These are phyloP conservation scores for Funneliformis mosseae DNA, from an alignment of 192 early-diverging fungal species.

Conservation along the genomic window DNA sequence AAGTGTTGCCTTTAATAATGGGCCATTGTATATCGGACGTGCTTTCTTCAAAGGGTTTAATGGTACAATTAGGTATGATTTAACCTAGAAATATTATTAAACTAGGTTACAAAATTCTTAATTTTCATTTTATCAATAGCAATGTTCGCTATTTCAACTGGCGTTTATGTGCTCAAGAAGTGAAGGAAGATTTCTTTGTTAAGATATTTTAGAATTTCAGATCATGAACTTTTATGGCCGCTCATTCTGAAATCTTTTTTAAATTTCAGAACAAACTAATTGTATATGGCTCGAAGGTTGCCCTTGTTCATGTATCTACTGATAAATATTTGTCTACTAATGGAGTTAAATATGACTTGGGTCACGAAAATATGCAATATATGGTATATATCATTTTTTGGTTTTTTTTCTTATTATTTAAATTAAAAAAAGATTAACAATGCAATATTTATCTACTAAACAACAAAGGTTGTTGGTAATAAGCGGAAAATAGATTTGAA, in stretches of 20 bases:
- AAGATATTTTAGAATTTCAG: not conserved
- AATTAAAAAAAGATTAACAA: not conserved
- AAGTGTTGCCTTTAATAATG: constrained; percentile 11
- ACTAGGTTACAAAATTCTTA: not conserved
- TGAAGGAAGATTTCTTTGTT: constrained; percentile 22
- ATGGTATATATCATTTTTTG: not conserved
- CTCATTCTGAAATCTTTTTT: not conserved
- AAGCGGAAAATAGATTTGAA: not conserved
- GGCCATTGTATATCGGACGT: constrained; percentile 5
- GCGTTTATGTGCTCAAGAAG: constrained; percentile 24
- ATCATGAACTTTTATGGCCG: not conserved
- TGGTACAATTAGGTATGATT: constrained; percentile 27
- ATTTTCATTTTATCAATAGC: constrained; percentile 12
- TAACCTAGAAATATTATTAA: not conserved
- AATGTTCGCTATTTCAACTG: constrained; percentile 34
- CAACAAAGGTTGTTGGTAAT: not conserved
- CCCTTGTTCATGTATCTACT: constrained; percentile 3
- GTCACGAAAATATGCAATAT: not conserved
- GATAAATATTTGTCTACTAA: constrained; percentile 10
- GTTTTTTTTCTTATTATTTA: not conserved
- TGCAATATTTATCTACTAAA: not conserved
- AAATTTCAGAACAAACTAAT: not conserved
- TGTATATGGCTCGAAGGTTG: not conserved
- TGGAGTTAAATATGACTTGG: not conserved
- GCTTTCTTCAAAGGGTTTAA: not conserved